Base-by-base conservation (phyloP, 768 basidiomycete species). In the Serendipita sp. region DNA sequence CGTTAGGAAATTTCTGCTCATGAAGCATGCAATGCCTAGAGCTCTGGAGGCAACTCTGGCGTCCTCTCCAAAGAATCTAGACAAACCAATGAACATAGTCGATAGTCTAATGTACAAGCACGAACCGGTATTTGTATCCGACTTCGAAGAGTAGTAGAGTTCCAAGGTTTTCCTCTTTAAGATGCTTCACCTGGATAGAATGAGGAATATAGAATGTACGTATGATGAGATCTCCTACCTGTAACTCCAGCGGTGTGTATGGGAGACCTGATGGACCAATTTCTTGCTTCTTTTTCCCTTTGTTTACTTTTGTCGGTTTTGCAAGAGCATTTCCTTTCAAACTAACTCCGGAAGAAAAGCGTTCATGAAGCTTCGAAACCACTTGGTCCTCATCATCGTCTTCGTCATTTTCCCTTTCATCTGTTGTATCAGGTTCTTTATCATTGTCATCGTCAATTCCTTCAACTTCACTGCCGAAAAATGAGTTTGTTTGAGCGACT, bases 11-110 rank as follows among this genome's bases (percentile, higher is more conserved):
- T 91, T 91, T 31, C 87, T 80, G 65, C 85, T 80, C 44, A 70
- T 75, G 68, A 81, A 91, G 67, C 83, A 83, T 3, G 85, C 83
- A 72, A 93, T 87, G 52, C 88, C 87, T 34, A 94, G 79, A 68
- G 86, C 86, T 72, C 81, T 82, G 3, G 83, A 81, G 15, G 88
- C 91, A 3, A 83, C 77, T 87, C 83, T 82, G 0, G 91, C 91
- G 69, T 93, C 91, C 23, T 91, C 85, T 58, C 83, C 86, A 69
- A 84, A 92, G 72, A 94, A 92, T 63, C 77, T 70, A 44, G n/a
- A 64, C 46, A 40, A 40, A 6, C 4, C 18, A 33, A 52, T 62
- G 34, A 58, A n/a, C n/a, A 3, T 18, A 18, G 15, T 18, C 5
- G 40, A 18, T 45, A 11, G 3, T 44, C 15, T 5, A 63, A 27